Base-by-base conservation (phyloP, 306 rosid species). In the Cucurbita moschata region DNA sequence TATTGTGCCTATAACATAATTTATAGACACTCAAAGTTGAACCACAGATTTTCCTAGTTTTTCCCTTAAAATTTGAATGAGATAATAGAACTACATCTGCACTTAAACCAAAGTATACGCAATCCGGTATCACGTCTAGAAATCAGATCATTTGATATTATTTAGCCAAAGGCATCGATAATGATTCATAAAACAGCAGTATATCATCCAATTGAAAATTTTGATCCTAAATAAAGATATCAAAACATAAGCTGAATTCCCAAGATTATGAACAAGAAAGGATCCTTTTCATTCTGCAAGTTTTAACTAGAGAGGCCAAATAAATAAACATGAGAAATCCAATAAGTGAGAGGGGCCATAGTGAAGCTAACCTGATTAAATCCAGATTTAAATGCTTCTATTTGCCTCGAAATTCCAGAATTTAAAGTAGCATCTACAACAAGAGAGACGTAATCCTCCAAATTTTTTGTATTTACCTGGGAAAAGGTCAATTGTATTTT, bases 311-410 rank as follows among this genome's bases (percentile, higher is more conserved):
- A 43, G 44, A 4, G 35, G 35, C 35, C 52, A 18, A 19, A 35
- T 11, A 67, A 71, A 53, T 71, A 16, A 50, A 71, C 16, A 52
- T 71, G 59, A 49, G 9, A 42, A 47, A 35, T 8, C 10, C 2
- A 16, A 30, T 53, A 3, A 8, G 51, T 4, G n/a, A 3, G 64
- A 72, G 12, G 63, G 12, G 13, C 13, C n/a, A 40, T 11, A 39
- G 59, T 10, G 64, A 72, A 72, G 63, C 79, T 69, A 9, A 95
- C 99, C 99, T 88, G 91, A 75, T 91, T 85, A 77, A 95, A 88
- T 59, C 99, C 99, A 71, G 92, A 88, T 76, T 85, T 89, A 77
- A 95, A 95, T 43, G 96, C 97, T 81, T 91, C 97, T 77, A 89
- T 85, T 84, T 95, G 99, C 86, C 93, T 86, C 21, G 84, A 81